phyloP scores from a whole-genome alignment of 2,329 filamentous ascomycete species.

The Monilinia polystroma region DNA sequence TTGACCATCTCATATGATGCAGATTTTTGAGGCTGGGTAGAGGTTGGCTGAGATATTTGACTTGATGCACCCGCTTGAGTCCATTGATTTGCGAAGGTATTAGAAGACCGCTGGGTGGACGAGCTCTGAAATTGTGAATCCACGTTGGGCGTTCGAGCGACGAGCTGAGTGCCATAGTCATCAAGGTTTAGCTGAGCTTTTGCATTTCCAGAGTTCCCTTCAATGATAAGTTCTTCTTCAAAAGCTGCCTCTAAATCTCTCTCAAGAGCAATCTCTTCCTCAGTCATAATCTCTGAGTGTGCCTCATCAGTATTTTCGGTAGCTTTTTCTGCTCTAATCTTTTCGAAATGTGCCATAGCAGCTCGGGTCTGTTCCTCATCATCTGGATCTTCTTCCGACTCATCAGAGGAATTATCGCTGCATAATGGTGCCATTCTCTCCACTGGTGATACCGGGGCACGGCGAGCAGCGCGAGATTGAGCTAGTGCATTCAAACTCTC shows the following conservation, averaged over 20 bases:
- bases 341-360: neutral
- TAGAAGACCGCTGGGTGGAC: neutral
- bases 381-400: constrained; percentile 31
- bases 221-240: neutral
- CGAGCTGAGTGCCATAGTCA: constrained; percentile 8
- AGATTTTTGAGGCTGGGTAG: neutral
- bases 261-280: neutral
- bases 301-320: neutral
- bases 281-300: neutral
- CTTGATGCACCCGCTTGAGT: neutral
- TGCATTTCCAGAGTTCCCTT: neutral
- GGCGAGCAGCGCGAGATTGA: neutral
- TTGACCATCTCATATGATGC: constrained; percentile 17
- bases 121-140: neutral
- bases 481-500: neutral
- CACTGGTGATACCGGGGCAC: neutral
- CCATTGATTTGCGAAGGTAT: neutral
- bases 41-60: neutral
- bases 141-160: constrained; percentile 4
- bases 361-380: constrained; percentile 17
- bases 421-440: neutral
- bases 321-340: neutral
- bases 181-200: neutral
- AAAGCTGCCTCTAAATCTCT: neutral
- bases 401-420: neutral